These are phyloP conservation scores for Botrytis squamosa DNA, from an alignment of 2,329 filamentous ascomycete species.

Conservation along the genomic window DNA sequence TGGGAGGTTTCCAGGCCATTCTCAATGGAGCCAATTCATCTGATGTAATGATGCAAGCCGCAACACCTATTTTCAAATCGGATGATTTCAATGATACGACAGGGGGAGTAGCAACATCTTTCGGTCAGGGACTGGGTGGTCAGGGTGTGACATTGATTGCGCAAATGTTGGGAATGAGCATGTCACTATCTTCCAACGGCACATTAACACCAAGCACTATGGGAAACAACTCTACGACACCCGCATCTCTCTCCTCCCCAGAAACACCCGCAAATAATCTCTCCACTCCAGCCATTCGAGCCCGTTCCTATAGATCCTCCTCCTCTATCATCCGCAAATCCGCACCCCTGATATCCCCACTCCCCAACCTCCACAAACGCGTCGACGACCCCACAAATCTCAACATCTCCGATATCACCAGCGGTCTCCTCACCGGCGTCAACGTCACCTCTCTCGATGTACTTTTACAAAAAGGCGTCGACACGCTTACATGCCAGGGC, in stretches of 20 bases:
- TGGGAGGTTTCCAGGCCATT: slow-evolving; percentile 19
- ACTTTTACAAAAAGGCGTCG: neutral
- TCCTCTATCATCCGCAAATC: neutral
- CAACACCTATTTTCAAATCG: slow-evolving; percentile 1
- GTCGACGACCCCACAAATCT: neutral
- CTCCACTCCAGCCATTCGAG: neutral
- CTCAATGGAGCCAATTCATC: neutral
- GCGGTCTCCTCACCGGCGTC: neutral
- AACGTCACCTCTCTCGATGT: slow-evolving; percentile 12
- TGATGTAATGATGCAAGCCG: slow-evolving; percentile 1
- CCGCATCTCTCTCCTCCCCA: neutral
- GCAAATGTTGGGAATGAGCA: slow-evolving; percentile 5
- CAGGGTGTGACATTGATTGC: slow-evolving; percentile 9
- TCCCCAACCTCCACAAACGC: neutral
- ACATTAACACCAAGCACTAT: neutral
- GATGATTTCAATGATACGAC: slow-evolving; percentile 15
- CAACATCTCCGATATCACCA: neutral
- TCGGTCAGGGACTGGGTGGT: slow-evolving; percentile 17
- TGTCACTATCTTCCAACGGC: neutral
- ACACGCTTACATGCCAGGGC: slow-evolving; percentile 3
- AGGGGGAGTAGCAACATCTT: slow-evolving; percentile 9
- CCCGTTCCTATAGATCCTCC: neutral
- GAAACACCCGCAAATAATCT: neutral
- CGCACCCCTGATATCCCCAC: neutral
- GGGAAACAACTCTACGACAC: neutral